Conservation (phyloP, 805 yeast species). For the Teunomyces kruisii region DNA sequence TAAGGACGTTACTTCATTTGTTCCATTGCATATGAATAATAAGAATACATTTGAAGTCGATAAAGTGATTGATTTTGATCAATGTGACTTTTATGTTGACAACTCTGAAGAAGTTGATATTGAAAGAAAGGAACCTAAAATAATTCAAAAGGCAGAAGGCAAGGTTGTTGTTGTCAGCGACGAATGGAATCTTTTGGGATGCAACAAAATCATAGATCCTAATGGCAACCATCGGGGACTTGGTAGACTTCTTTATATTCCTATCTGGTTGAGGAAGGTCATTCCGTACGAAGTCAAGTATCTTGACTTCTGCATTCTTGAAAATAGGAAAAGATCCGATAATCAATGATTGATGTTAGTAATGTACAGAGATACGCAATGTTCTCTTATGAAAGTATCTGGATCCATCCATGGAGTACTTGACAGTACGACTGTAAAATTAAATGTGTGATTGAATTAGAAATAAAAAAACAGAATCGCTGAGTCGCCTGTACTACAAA, state of each 20-base stretch:
- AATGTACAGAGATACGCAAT: no score
- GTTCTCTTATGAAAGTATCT: no score
- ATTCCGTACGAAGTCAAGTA: slow-evolving; percentile 40
- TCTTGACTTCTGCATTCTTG: slow-evolving; percentile 51
- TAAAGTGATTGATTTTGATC: slow-evolving; percentile 47
- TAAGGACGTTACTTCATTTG: slow-evolving; percentile 36
- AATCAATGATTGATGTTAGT: no score
- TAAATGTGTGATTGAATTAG: neutral
- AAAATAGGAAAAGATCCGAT: slow-evolving; percentile 17
- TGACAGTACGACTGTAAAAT: neutral
- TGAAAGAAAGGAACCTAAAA: slow-evolving; percentile 35
- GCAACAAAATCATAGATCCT: slow-evolving; percentile 53
- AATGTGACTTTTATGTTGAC: slow-evolving; percentile 75
- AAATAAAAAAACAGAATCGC: neutral
- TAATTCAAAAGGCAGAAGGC: slow-evolving; percentile 17
- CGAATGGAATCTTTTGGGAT: slow-evolving; percentile 50
- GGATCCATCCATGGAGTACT: no score
- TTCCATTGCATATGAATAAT: slow-evolving; percentile 74
- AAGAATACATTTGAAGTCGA: slow-evolving; percentile 62
- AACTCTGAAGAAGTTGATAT: slow-evolving; percentile 38
- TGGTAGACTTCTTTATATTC: slow-evolving; percentile 55
- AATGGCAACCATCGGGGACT: slow-evolving; percentile 53
- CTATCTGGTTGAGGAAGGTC: slow-evolving; percentile 26
- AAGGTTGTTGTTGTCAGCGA: slow-evolving; percentile 10
- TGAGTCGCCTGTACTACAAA: neutral